These are phyloP conservation scores for Miscanthus lutarioriparius DNA, from an alignment of 176 grass and related monocot species.

Conservation along the genomic window DNA sequence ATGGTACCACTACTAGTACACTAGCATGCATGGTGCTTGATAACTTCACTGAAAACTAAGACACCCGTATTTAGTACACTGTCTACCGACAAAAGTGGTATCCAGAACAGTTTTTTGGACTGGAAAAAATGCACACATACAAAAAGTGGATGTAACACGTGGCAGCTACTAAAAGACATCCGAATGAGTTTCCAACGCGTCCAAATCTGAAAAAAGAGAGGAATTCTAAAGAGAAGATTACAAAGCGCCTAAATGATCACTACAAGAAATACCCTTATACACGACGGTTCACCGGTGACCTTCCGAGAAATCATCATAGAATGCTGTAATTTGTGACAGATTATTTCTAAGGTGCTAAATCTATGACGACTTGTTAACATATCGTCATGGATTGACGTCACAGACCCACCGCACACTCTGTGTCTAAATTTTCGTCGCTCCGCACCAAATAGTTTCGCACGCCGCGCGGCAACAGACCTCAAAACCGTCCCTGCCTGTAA, in stretches of 20 bases:
- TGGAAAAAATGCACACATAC: background rate
- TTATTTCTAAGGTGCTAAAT: too few species aligned
- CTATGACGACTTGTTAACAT: too few species aligned
- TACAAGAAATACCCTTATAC: too few species aligned
- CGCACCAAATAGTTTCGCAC: too few species aligned
- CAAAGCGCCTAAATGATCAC: background rate
- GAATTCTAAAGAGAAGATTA: background rate
- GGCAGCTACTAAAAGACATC: background rate
- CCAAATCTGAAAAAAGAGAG: background rate
- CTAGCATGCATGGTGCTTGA: background rate
- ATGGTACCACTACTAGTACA: background rate
- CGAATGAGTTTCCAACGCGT: conserved; percentile 9
- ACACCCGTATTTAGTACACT: background rate
- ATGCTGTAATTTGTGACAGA: too few species aligned
- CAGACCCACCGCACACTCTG: too few species aligned
- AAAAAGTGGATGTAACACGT: background rate
- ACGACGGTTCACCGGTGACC: too few species aligned
- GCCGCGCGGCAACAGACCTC: too few species aligned
- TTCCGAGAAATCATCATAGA: too few species aligned
- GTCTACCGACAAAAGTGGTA: background rate
- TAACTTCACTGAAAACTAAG: background rate
- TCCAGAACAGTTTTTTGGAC: background rate
- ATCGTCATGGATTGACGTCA: too few species aligned
- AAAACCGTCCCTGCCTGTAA: too few species aligned
- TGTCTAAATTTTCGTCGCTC: too few species aligned